phyloP scores from a whole-genome alignment of 2,329 filamentous ascomycete genomes.

The Immersiporthe knoxdaviesiana region DNA sequence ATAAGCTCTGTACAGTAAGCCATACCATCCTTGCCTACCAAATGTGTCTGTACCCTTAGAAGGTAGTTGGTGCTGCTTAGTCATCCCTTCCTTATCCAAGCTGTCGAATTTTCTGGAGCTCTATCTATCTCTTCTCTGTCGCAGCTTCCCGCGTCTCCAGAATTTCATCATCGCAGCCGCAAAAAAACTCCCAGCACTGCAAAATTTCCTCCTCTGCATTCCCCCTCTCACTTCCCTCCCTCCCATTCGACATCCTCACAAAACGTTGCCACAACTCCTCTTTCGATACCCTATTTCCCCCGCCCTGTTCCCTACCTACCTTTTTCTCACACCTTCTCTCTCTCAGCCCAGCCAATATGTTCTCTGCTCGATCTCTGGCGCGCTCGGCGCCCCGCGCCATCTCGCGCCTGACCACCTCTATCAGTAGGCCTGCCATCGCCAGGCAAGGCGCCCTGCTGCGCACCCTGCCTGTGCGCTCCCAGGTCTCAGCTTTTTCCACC shows the following conservation, averaged over 20 bases:
- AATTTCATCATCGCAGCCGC: slow-evolving; percentile 23
- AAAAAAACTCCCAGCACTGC: neutral
- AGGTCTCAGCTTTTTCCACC: slow-evolving; percentile 56
- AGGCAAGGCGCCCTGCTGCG: slow-evolving; percentile 55
- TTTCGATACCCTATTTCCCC: slow-evolving; percentile 30
- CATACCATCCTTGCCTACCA: no score
- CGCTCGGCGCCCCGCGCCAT: slow-evolving; percentile 69
- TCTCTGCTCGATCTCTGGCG: slow-evolving; percentile 67
- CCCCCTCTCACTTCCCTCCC: no score
- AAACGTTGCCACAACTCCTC: slow-evolving; percentile 27
- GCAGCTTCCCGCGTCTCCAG: neutral
- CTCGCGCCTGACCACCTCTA: slow-evolving; percentile 57
- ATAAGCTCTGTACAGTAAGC: no score
- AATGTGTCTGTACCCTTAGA: neutral
- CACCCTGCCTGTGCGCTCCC: slow-evolving; percentile 43
- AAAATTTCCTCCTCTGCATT: slow-evolving; percentile 21
- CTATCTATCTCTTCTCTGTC: neutral
- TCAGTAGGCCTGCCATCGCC: slow-evolving; percentile 49
- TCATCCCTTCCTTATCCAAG: slow-evolving; percentile 4
- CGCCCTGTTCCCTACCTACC: no score
- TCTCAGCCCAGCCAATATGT: slow-evolving; percentile 55
- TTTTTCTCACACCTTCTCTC: slow-evolving; percentile 5
- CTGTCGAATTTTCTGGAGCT: slow-evolving; percentile 12
- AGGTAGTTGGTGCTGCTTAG: neutral
- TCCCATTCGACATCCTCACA: neutral